phyloP scores from a whole-genome alignment of 1,284 basidiomycete species.

The Albatrellus sp. region DNA sequence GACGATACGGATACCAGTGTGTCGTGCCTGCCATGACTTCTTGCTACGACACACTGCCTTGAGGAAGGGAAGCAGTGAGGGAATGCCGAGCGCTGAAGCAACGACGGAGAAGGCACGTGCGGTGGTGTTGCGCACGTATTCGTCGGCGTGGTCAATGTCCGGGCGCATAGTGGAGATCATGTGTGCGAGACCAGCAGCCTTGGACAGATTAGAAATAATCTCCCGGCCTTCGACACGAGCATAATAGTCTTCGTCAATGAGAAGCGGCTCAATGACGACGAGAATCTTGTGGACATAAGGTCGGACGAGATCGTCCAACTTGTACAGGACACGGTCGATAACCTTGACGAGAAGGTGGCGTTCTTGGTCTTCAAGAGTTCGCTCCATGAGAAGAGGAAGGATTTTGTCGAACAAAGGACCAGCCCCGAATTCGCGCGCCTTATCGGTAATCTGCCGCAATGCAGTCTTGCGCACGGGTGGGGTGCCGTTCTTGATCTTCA shows the following conservation, averaged over 20 bases:
- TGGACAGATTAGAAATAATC: constrained; percentile 98
- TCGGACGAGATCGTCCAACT: constrained; percentile 96
- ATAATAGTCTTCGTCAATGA: constrained; percentile 99
- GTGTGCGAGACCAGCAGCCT: constrained; percentile 96
- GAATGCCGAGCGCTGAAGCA: constrained; percentile 95
- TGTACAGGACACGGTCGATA: constrained; percentile 98
- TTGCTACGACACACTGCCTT: constrained; percentile 98
- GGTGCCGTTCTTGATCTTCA: constrained; percentile 99
- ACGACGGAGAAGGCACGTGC: constrained; percentile 99
- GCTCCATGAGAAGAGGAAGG: constrained; percentile 95
- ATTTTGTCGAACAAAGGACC: constrained; percentile 99
- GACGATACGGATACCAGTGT: constrained; percentile 98
- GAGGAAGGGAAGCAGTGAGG: constrained; percentile 93
- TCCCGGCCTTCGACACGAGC: constrained; percentile 98
- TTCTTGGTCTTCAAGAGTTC: constrained; percentile 97
- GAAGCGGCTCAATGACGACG: constrained; percentile 96
- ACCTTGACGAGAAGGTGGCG: constrained; percentile 98
- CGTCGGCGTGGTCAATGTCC: constrained; percentile 98
- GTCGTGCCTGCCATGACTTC: constrained; percentile 99
- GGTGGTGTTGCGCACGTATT: constrained; percentile 98
- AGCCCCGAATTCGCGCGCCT: constrained; percentile 96
- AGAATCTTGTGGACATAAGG: constrained; percentile 99
- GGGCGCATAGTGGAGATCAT: constrained; percentile 99
- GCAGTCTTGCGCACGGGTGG: constrained; percentile 98
- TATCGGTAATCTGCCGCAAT: constrained; percentile 97